These are phyloP conservation scores for Leccinum fallax DNA, from an alignment of 1,284 basidiomycete genomes.

Conservation along the genomic window DNA sequence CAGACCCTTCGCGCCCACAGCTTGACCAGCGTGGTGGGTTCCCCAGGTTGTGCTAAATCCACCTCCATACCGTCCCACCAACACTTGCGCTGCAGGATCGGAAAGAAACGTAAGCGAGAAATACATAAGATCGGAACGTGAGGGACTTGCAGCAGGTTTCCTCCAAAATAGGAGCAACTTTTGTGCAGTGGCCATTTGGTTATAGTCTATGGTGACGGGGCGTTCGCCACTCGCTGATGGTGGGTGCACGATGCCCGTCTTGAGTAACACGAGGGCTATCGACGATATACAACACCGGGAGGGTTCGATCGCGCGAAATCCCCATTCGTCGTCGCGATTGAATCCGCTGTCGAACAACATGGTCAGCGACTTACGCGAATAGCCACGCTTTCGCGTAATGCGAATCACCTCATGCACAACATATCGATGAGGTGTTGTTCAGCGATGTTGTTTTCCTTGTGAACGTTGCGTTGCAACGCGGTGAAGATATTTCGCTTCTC, in stretches of 20 bases:
- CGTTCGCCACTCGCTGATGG: slow-evolving; percentile 53
- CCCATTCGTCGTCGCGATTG: slow-evolving; percentile 95
- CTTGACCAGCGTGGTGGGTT: slow-evolving; percentile 66
- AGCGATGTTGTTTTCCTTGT: slow-evolving; percentile 98
- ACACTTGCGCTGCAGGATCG: slow-evolving; percentile 80
- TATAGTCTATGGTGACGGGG: slow-evolving; percentile 80
- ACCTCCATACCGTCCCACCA: slow-evolving; percentile 99
- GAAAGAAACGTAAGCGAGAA: slow-evolving; percentile 7
- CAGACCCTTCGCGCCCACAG: slow-evolving; percentile 98
- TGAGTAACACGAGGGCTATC: slow-evolving; percentile 95
- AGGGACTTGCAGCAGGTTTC: slow-evolving; percentile 86
- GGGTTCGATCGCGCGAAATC: slow-evolving; percentile 94
- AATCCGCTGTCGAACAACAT: slow-evolving; percentile 71
- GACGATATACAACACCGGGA: slow-evolving; percentile 96
- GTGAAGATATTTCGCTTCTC: slow-evolving; percentile 95
- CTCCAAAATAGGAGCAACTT: slow-evolving; percentile 98
- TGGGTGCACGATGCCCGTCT: slow-evolving; percentile 91
- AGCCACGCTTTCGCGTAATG: not conserved
- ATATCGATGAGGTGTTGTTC: slow-evolving; percentile 99
- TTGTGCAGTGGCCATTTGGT: slow-evolving; percentile 96
- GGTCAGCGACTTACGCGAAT: slow-evolving; percentile 27
- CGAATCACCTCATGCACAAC: slow-evolving; percentile 93
- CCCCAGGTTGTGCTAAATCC: slow-evolving; percentile 64
- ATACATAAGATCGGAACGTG: slow-evolving; percentile 2
- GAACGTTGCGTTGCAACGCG: slow-evolving; percentile 96